Conservation (phyloP, 768 basidiomycete genomes). For the Pisolithus sp. region DNA sequence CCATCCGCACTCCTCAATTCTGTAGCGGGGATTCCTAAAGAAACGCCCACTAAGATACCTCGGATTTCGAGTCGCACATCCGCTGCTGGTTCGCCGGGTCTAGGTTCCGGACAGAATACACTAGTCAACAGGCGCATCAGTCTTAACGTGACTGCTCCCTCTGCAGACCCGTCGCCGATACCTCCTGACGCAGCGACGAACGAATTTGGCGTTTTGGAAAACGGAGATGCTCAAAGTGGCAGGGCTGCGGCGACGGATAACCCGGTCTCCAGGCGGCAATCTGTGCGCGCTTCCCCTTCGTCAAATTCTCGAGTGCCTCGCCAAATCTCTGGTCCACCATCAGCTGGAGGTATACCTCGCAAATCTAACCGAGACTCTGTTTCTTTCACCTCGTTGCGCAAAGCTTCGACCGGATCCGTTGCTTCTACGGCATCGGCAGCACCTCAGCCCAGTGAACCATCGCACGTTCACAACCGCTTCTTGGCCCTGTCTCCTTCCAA, state of each 20-base stretch:
- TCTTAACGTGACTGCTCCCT: slow-evolving; percentile 50
- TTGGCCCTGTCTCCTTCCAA: slow-evolving; percentile 83
- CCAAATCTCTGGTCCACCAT: slow-evolving; percentile 47
- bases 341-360: slow-evolving; percentile 44
- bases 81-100: slow-evolving; percentile 64
- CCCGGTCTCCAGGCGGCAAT: slow-evolving; percentile 40
- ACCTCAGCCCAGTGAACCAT: slow-evolving; percentile 33
- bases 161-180: slow-evolving; percentile 60
- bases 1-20: slow-evolving; percentile 51
- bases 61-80: slow-evolving; percentile 85
- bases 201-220: slow-evolving; percentile 81
- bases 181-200: slow-evolving; percentile 41
- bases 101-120: slow-evolving; percentile 45
- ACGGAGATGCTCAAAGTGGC: slow-evolving; percentile 41
- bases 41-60: slow-evolving; percentile 90
- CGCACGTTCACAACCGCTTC: slow-evolving; percentile 56
- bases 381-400: slow-evolving; percentile 70
- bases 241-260: slow-evolving; percentile 32
- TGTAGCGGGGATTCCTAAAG: slow-evolving; percentile 52
- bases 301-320: slow-evolving; percentile 57
- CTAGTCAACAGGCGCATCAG: slow-evolving; percentile 61
- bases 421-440: slow-evolving; percentile 56
- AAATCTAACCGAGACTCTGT: slow-evolving; percentile 76
- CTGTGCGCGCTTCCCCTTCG: slow-evolving; percentile 62
- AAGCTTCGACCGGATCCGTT: slow-evolving; percentile 79